Evolutionary conservation across 2,329 filamentous ascomycete species (phyloP).

Genomic region (Apiospora hydei): DNA sequence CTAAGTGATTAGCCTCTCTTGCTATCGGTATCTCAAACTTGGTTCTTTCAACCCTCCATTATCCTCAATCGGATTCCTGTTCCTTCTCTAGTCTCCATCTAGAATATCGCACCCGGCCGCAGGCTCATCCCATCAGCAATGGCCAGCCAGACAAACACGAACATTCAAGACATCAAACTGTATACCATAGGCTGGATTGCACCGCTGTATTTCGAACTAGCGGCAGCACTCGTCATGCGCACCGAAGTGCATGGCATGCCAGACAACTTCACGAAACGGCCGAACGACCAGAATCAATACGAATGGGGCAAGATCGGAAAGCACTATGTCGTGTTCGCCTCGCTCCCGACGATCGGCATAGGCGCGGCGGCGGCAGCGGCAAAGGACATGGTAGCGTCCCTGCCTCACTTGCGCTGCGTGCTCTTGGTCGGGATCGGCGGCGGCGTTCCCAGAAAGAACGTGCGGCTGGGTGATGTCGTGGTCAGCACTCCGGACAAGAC

Average conservation of each 20-base stretch:
- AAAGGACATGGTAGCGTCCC: background rate
- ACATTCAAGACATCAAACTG: background rate
- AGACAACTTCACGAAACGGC: no score
- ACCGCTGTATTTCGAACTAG: background rate
- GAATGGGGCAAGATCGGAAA: slow-evolving; percentile 25
- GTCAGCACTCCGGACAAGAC: slow-evolving; percentile 36
- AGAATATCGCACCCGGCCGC: no score
- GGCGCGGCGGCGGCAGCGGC: slow-evolving; percentile 11
- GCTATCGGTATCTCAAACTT: no score
- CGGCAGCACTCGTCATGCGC: background rate
- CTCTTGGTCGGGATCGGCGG: slow-evolving; percentile 17
- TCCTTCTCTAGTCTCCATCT: no score
- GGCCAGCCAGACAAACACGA: background rate
- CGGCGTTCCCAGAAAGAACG: slow-evolving; percentile 30
- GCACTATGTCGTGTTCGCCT: slow-evolving; percentile 29
- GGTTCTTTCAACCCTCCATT: no score
- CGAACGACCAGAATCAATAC: slow-evolving; percentile 13
- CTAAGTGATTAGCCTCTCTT: no score
- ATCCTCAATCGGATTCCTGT: background rate
- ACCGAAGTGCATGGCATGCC: background rate
- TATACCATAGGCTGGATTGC: background rate
- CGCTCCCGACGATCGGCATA: slow-evolving; percentile 24
- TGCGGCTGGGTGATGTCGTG: slow-evolving; percentile 43
- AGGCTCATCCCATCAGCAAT: background rate
- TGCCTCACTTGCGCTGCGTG: background rate